phyloP scores from a whole-genome alignment of 805 yeast genomes.

The Ogataea minuta region DNA sequence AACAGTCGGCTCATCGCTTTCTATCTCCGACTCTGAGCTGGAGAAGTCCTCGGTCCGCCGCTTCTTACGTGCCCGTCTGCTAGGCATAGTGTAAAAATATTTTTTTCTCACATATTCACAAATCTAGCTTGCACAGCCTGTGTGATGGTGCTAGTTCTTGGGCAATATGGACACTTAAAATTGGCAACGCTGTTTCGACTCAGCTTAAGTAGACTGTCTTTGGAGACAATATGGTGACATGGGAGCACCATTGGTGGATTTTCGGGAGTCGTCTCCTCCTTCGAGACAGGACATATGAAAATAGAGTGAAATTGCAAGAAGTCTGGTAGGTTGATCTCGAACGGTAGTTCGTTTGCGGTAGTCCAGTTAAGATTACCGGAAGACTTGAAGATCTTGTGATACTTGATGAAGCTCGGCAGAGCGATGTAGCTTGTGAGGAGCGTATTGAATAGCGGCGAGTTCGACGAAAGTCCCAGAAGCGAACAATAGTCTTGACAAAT shows the following conservation, averaged over 20 bases:
- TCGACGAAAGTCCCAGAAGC: constrained; percentile 45
- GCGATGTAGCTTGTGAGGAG: constrained; percentile 53
- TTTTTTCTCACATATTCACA: constrained; percentile 29
- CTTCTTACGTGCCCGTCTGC: constrained; percentile 64
- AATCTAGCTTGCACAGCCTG: constrained; percentile 47
- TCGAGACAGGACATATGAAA: constrained; percentile 69
- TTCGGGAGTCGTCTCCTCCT: constrained; percentile 56
- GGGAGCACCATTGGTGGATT: constrained; percentile 53
- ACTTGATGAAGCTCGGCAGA: constrained; percentile 51
- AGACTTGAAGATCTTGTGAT: constrained; percentile 38
- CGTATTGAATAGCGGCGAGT: constrained; percentile 52
- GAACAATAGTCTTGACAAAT: constrained; percentile 51
- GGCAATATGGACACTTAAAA: constrained; percentile 76
- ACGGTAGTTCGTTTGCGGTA: constrained; percentile 57
- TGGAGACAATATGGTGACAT: constrained; percentile 52
- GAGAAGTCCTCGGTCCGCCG: constrained; percentile 81
- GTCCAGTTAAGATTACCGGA: constrained; percentile 50
- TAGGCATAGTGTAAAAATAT: constrained; percentile 3
- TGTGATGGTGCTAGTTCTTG: constrained; percentile 42
- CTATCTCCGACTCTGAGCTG: constrained; percentile 43
- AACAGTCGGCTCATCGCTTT: constrained; percentile 7
- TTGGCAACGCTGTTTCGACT: constrained; percentile 37
- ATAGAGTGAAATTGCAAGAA: constrained; percentile 58
- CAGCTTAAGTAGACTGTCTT: constrained; percentile 49
- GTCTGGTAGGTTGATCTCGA: constrained; percentile 55